Evolutionary conservation across 495 filamentous ascomycete genomes (phyloP).

Genomic region (Xylaria venustula): DNA sequence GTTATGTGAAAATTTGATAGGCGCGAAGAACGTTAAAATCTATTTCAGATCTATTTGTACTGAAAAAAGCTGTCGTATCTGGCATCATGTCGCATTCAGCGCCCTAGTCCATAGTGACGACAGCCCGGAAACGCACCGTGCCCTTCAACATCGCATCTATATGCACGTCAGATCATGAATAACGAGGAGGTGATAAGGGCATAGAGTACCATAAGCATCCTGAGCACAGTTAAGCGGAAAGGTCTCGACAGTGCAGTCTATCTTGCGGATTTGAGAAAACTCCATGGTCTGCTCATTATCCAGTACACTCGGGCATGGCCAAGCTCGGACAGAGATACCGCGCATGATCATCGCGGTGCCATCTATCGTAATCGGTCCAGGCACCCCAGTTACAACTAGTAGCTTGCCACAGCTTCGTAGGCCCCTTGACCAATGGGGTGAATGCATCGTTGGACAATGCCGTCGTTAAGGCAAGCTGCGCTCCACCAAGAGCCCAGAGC

Average conservation of each 20-base stretch:
- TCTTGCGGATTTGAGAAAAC: conserved; percentile 54
- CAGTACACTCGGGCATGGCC: conserved; percentile 57
- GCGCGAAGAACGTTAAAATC: no score
- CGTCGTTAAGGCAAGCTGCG: conserved; percentile 57
- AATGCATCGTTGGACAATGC: conserved; percentile 55
- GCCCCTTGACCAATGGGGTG: conserved; percentile 49
- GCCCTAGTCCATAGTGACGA: no score
- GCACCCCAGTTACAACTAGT: conserved; percentile 46
- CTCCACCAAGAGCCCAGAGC: conserved; percentile 59
- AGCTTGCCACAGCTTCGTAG: conserved; percentile 56
- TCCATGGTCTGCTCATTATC: conserved; percentile 64
- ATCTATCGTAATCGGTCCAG: conserved; percentile 51
- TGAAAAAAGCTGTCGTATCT: no score
- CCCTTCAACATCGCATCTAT: conserved; percentile 34
- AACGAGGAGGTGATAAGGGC: no score
- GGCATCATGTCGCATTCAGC: no score
- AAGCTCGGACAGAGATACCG: conserved; percentile 54
- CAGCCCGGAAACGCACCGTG: conserved; percentile 37
- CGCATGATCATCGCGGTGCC: conserved; percentile 46
- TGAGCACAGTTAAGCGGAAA: conserved; percentile 59
- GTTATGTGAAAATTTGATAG: no score
- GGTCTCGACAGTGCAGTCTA: conserved; percentile 62
- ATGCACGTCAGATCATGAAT: no score
- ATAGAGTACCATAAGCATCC: conserved; percentile 34
- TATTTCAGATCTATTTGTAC: no score